Conservation (phyloP, 116 monocot species). For the Phalaenopsis hybrid region DNA sequence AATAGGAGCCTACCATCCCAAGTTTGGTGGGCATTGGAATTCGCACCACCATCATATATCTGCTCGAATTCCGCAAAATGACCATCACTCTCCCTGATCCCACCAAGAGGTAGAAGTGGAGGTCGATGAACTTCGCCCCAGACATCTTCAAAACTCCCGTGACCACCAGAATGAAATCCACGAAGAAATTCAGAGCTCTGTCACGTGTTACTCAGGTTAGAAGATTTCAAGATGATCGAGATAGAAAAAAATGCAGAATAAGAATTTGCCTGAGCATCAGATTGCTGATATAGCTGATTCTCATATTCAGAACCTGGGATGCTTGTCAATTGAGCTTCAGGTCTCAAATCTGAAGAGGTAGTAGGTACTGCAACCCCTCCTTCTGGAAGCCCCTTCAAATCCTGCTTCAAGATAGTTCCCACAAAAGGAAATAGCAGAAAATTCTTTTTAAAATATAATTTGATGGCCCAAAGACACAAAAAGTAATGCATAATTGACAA, state of each 20-base stretch:
- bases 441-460: background rate
- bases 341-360: conserved; percentile 33
- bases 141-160: conserved; percentile 63
- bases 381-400: conserved; percentile 75
- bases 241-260: conserved; percentile 4
- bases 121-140: conserved; percentile 65
- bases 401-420: conserved; percentile 35
- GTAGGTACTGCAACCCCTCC: conserved; percentile 50
- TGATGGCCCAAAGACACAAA: background rate
- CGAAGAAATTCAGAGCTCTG: conserved; percentile 73
- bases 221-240: conserved; percentile 5
- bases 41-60: conserved; percentile 43
- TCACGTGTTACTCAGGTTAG: conserved; percentile 17
- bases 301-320: conserved; percentile 89
- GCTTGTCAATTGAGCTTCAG: conserved; percentile 52
- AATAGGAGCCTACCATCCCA: conserved; percentile 61
- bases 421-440: background rate
- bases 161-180: conserved; percentile 45
- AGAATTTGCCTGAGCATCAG: conserved; percentile 45
- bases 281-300: conserved; percentile 50
- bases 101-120: conserved; percentile 32
- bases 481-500: background rate
- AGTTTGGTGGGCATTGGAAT: conserved; percentile 34
- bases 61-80: conserved; percentile 66
- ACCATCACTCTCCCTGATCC: conserved; percentile 31